Evolutionary conservation across 768 basidiomycete genomes (phyloP).

Genomic region (Mycena galericulata): DNA sequence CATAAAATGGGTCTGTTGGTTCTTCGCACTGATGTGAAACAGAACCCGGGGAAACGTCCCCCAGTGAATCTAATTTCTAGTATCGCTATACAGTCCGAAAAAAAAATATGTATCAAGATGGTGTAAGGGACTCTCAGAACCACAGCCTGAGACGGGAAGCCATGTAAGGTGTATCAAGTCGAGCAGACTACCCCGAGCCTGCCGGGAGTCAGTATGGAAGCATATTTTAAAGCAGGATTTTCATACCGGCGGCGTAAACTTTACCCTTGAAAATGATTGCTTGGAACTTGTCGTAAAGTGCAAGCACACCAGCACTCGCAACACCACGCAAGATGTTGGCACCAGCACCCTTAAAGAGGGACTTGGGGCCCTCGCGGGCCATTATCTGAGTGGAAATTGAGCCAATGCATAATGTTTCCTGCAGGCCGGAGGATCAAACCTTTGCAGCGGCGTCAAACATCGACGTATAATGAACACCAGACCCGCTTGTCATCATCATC

Average conservation of each 20-base stretch:
- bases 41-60: too few species aligned
- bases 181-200: constrained; percentile 2
- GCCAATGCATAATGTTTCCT: background rate
- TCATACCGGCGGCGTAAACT: constrained; percentile 73
- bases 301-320: constrained; percentile 88
- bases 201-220: background rate
- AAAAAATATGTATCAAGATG: too few species aligned
- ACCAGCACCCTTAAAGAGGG: constrained; percentile 91
- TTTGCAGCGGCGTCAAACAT: constrained; percentile 81
- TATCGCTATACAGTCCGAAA: too few species aligned
- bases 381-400: constrained; percentile 60
- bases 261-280: constrained; percentile 78
- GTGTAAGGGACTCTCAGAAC: too few species aligned
- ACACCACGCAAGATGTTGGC: constrained; percentile 84
- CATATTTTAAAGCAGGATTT: background rate
- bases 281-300: constrained; percentile 89
- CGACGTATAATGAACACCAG: constrained; percentile 81
- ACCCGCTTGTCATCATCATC: constrained; percentile 95
- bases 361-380: constrained; percentile 81
- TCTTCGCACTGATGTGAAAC: too few species aligned
- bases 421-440: constrained; percentile 1
- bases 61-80: too few species aligned
- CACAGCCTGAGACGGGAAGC: too few species aligned
- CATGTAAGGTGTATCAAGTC: too few species aligned
- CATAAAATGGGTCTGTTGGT: too few species aligned